Base-by-base conservation (phyloP, 352 stramenopile genomes). In the Pythium monospermum region DNA sequence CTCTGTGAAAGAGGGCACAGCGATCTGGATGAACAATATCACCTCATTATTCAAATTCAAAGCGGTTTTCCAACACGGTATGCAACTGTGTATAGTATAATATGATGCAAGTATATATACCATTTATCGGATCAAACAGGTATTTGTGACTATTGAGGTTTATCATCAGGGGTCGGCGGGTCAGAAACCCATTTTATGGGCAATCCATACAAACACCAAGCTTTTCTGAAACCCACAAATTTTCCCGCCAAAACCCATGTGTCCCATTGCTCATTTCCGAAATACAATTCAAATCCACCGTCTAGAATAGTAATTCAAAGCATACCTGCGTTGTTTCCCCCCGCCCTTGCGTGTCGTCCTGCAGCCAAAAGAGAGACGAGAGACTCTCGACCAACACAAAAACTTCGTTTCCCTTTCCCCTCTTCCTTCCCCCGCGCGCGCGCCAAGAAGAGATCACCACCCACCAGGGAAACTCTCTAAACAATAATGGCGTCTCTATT, bases 401-500 rank as follows among this genome's bases (percentile, higher is more conserved):
- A 21, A 37, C 12, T 25, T 38, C 37, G 30, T 5, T 19, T 25
- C 18, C 21, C 15, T n/a, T 43, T 45, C 33, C 21, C 33, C 30
- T 19, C n/a, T 27, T 31, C 47, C 12, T 22, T 46, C 8, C 23
- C 35, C 22, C 38, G 8, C 15, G 7, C 30, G 30, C 30, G 30
- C 30, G 30, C 7, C 30, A 35, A 15, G 15, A 35, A 35, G 30
- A 7, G 8, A 15, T 15, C 30, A 35, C 30, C 27, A 15, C n/a
- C n/a, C n/a, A 13, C 30, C 39, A 33, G 31, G 35, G 38, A 53
- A 37, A 46, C 49, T 11, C 36, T 25, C 21, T 19, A 18, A 13
- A 35, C 7, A 35, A 8, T 13, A 35, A 57, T 70, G 46, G 54
- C 53, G 31, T 38, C 66, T 19, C 48, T 82, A 7, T 33, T 81